A percentile compares a stretch with the other conserved stretches of the same genome.
Evolutionary conservation across 2,329 filamentous ascomycete genomes (phyloP).

Genomic region (Fusarium dlaminii): DNA sequence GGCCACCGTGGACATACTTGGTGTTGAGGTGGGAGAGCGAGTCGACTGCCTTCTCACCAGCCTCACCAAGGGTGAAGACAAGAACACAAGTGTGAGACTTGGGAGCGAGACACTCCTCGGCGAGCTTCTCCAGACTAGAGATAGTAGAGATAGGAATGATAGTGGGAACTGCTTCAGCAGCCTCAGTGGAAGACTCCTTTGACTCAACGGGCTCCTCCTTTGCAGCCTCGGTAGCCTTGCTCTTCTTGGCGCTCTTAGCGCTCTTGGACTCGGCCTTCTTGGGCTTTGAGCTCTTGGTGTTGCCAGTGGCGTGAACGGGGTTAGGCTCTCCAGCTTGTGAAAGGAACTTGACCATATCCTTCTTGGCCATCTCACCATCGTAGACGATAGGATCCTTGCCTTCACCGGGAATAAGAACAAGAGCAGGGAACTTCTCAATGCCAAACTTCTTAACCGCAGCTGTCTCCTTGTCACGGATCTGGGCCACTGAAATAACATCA

Average conservation of each 20-base stretch:
- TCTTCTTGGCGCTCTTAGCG: conserved; percentile 48
- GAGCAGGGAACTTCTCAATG: conserved; percentile 79
- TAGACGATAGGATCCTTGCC: conserved; percentile 76
- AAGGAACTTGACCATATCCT: conserved; percentile 82
- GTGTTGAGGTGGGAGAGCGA: conserved; percentile 78
- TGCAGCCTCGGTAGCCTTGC: conserved; percentile 41
- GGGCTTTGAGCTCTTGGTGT: conserved; percentile 52
- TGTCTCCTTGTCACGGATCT: conserved; percentile 84
- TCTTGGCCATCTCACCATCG: conserved; percentile 86
- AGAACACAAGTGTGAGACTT: conserved; percentile 88
- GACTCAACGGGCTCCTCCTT: conserved; percentile 43
- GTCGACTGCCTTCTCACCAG: conserved; percentile 65
- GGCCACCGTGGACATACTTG: conserved; percentile 74
- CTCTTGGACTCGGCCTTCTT: conserved; percentile 50
- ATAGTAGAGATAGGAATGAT: conserved; percentile 74
- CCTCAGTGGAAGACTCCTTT: conserved; percentile 32
- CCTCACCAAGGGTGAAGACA: conserved; percentile 69
- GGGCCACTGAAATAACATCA: conserved; percentile 79
- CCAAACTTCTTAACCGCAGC: conserved; percentile 77
- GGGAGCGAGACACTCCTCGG: conserved; percentile 75
- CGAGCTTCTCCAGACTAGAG: conserved; percentile 69
- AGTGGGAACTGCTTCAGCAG: conserved; percentile 46
- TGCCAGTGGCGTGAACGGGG: conserved; percentile 64
- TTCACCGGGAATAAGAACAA: conserved; percentile 81
- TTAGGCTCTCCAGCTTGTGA: conserved; percentile 82